Evolutionary conservation across 306 rosid species (phyloP).

Genomic region (Bauhinia variegata): DNA sequence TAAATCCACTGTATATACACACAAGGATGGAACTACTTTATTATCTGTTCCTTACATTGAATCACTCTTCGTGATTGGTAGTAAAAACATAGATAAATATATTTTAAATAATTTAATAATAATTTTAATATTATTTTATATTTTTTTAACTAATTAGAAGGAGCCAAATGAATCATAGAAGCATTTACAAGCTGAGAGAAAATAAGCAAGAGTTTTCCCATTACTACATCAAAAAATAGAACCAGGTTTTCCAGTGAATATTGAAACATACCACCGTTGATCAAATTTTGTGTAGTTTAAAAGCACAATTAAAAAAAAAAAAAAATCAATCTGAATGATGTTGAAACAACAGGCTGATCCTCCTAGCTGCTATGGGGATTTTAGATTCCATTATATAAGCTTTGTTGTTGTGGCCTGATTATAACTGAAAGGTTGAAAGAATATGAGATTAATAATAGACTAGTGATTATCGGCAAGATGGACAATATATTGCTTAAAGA

Average conservation of each 20-base stretch:
- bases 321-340: constrained; percentile 25
- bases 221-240: no score
- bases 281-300: not conserved
- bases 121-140: no score
- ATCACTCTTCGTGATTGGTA: no score
- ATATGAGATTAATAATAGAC: not conserved
- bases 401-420: constrained; percentile 12
- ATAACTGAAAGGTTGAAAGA: constrained; percentile 23
- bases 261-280: constrained; percentile 1
- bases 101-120: no score
- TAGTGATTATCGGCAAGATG: not conserved
- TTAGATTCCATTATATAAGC: constrained; percentile 26
- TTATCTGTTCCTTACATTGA: no score
- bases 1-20: no score
- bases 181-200: no score
- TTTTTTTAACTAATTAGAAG: no score
- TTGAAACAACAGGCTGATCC: constrained; percentile 29
- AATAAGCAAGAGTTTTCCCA: no score
- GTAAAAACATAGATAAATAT: no score
- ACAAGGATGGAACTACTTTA: no score
- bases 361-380: constrained; percentile 17
- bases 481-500: not conserved
- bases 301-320: not conserved
- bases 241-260: not conserved
- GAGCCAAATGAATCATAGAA: no score